Base-by-base conservation (phyloP, 2,329 filamentous ascomycete genomes). In the Aspergillus chevalieri region DNA sequence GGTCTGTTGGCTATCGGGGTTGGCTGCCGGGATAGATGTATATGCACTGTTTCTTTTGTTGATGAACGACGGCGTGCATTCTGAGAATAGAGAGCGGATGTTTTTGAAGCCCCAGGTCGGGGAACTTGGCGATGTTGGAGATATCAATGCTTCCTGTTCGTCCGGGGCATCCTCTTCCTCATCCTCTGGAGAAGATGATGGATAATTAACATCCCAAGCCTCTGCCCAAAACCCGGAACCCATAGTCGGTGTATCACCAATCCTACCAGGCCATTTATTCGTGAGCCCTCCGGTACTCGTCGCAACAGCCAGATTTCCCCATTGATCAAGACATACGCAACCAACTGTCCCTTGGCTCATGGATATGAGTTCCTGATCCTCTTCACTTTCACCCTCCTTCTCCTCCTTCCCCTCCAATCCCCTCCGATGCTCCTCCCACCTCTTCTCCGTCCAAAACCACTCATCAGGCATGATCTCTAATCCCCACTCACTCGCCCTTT, bases 151-250 rank as follows among this genome's bases (percentile, higher is more conserved):
- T 12, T 30, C 26, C 26, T 30, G 26, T 12, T 30, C 26, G 10
- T 30, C 26, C 26, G 10, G 10, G 10, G 12, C 26, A 12, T 30
- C 26, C 10, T 12, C 26, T 30, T 30, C 26, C 10, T 30, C 26
- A 30, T 30, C 26, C 10, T 30, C 26, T 15, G 28, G 4, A n/a
- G 43, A 33, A 38, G 5, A 38, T 4, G 17, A 44, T 9, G 43
- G 26, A 22, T 34, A 12, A 4, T 6, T 12, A 12, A 74, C 69
- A 6, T 70, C 68, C 89, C 89, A 95, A 57, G 90, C 81, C 65
- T 94, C 90, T 0, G 90, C 89, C 89, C 89, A 95, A 67, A 90
- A 95, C 0, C 90, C 90, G 1, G 89, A 86, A 0, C 90, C 90
- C 0, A 90, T 73, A 0, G 85, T 86, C 0, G 90, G 89, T 9